phyloP scores from a whole-genome alignment of 2,329 filamentous ascomycete species.

The Xylaria sp. region DNA sequence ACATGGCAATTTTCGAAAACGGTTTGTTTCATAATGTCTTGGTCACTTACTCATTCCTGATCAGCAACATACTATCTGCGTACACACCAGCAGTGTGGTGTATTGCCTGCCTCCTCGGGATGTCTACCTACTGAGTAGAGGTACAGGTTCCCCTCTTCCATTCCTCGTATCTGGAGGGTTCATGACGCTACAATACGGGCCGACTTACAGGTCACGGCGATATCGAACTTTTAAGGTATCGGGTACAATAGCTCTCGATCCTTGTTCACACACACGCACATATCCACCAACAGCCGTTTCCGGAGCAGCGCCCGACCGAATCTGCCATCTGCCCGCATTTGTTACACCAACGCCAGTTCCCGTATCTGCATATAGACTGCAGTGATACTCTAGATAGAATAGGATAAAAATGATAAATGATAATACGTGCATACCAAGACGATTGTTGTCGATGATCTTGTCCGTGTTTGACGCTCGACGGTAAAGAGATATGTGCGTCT shows the following conservation, averaged over 20 bases:
- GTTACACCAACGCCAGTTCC: not conserved
- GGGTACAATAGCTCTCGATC: too few species aligned
- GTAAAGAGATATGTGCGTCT: not conserved
- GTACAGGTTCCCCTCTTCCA: constrained; percentile 17
- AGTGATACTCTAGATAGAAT: not conserved
- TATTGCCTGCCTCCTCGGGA: not conserved
- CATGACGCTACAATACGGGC: constrained; percentile 14
- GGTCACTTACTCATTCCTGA: not conserved
- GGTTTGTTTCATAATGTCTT: not conserved
- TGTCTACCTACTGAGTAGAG: not conserved
- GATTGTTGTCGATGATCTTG: not conserved
- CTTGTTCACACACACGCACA: not conserved
- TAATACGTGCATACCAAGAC: not conserved
- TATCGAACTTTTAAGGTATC: constrained; percentile 4
- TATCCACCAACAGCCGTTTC: not conserved
- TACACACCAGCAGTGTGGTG: too few species aligned
- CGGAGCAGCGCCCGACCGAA: not conserved
- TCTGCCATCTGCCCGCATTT: not conserved
- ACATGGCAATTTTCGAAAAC: not conserved
- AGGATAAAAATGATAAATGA: too few species aligned
- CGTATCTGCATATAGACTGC: not conserved
- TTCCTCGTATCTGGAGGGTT: constrained; percentile 25
- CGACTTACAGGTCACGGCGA: constrained; percentile 16
- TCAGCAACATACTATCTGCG: not conserved
- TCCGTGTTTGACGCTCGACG: not conserved